Base-by-base conservation (phyloP, 257 asterid species). In the Ligustrum vulgare region DNA sequence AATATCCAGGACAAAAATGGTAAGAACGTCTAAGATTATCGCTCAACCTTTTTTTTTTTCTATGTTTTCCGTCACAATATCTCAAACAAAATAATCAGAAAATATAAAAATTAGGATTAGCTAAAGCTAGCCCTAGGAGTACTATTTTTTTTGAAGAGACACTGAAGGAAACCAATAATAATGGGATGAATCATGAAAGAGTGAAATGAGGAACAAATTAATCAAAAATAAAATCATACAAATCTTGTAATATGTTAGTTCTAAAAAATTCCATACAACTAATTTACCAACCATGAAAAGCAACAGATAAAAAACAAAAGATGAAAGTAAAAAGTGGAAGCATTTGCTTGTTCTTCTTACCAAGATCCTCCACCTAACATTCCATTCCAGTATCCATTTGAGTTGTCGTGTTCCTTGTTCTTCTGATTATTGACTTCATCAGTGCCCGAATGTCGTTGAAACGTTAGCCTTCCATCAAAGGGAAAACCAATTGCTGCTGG, bases 301-400 rank as follows among this genome's bases (percentile, higher is more conserved):
- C 25, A 54, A n/a, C 23, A 54, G n/a, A n/a, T 9, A 6, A 36
- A 66, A 41, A 47, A 43, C 12, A 2, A 72, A 72, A 71, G 65
- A 63, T 16, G 51, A 41, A 23, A n/a, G n/a, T n/a, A 56, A 1
- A 39, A 3, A 58, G 31, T 34, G 35, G 20, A 28, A 28, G 31
- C 31, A 54, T 25, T 31, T 58, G 35, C 75, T 25, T 41, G 28
- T 5, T 54, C 37, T 32, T 41, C 49, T 71, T 79, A 86, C 91
- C 92, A 91, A 54, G 67, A 60, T 41, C 83, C 89, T 73, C 93
- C 49, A 41, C 49, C 49, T 41, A 41, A 41, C 49, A 41, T 41
- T 41, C 49, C 93, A 76, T 75, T 89, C 97, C 96, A 91, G 31
- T 75, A 88, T 70, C 93, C 92, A 83, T 82, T 85, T 49, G 89